Evolutionary conservation across 2,329 filamentous ascomycete species (phyloP), one percentile per base, ranked within the genome.

Genomic region (Xylariales sp.): DNA sequence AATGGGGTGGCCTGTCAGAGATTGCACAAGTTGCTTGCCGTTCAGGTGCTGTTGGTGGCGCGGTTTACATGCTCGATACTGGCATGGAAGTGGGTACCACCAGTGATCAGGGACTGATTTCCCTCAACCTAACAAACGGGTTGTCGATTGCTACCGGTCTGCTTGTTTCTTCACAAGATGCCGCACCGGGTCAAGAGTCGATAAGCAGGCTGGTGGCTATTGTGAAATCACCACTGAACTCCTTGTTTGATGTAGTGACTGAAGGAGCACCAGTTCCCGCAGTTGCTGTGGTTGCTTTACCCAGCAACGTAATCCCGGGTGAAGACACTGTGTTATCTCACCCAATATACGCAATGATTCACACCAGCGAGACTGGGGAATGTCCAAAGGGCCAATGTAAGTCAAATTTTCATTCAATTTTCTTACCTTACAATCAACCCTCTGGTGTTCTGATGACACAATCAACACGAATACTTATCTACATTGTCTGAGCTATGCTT

Each of bases 381-480:
- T 97, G 93, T 61, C 90, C 91, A 18, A 48, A 63, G 46, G 81
- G 84, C 65, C 89, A 97, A 80, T 82, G 91, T 98, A 78, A 88
- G 91, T 86, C 42, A 18, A 17, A 17, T 19, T 24, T 29, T 41
- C 43, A 46, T 27, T 28, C 46, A 38, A 45, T 41, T 35, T 43
- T 43, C 28, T 27, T 29, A 18, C 24, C 21, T 42, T 35, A 32
- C n/a, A 46, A 46, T 42, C 43, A 40, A 27, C 35, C 6, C 38
- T 31, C 54, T 59, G 72, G 64, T 74, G 65, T 75, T 72, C 85
- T 89, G 91, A 96, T 97, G 90, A 95, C 74, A 65, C 65, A 66
- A 76, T 67, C 63, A n/a, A 66, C 72, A 73, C 65, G 76, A 94
- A 93, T 88, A 90, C 90, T 97, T 97, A 97, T 96, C 91, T 96